Evolutionary conservation across 2,329 filamentous ascomycete genomes (phyloP), one percentile per base, ranked within the genome.

Genomic region (Exophiala phaeomuriformis): DNA sequence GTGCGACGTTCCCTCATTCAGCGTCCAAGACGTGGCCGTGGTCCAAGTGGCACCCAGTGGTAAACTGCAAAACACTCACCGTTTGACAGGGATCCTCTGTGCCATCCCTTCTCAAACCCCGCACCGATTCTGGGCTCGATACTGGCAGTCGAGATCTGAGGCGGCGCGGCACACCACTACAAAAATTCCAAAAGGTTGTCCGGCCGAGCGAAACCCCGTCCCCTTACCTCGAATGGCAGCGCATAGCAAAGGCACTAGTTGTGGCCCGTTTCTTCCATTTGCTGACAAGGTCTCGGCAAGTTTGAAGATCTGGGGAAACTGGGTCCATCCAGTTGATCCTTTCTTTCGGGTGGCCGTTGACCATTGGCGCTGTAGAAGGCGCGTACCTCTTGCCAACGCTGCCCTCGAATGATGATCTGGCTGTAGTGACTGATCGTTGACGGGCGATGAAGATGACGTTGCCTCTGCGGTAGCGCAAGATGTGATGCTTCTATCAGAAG

Each of bases 101-200:
- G 28, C 39, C 12, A 12, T 4, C 10, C 5, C 4, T 4, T 27
- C 12, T 12, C 27, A 47, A 47, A 50, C 52, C 52, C 52, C 52
- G 52, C 52, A 54, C 47, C 41, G 33, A 40, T 39, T 40, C 37
- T 39, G 19, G 41, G 12, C 33, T 46, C 9, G 30, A 36, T 19
- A 19, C 19, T 19, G 39, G 30, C 8, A 48, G 40, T 43, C 53
- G 28, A 50, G 49, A 52, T 49, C 49, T 43, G 43, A 49, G 12
- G 42, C 28, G 4, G 30, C 12, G 12, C 42, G 42, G 42, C 42
- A 7, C 30, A 29, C 28, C 6, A 45, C 32, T 40, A 31, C 9
- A 19, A 46, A n/a, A 46, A 43, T 46, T 41, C 4, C 39, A 41
- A 27, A 19, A 27, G 36, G 39, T 41, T 27, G 12, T 41, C 39